Percentiles rank a stretch among this genome's conserved stretches.
These are phyloP conservation scores for Omphalotus guepiniiformis DNA, from an alignment of 768 basidiomycete species.

Conservation along the genomic window DNA sequence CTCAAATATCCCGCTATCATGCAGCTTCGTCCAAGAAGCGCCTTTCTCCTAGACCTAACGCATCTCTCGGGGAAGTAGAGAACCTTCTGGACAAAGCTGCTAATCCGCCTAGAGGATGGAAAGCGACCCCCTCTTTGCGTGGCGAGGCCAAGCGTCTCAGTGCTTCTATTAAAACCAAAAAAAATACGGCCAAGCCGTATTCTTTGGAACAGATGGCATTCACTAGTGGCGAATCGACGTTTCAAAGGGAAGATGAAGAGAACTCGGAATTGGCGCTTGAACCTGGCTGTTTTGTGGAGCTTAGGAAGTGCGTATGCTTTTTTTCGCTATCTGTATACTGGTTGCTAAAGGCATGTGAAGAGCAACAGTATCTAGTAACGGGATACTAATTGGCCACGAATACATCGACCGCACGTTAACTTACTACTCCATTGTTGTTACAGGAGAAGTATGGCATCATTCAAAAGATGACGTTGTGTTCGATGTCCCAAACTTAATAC, in stretches of 20 bases:
- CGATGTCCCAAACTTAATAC: constrained; percentile 52
- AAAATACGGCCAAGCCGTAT: constrained; percentile 14
- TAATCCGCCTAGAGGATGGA: constrained; percentile 31
- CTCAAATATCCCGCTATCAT: not conserved
- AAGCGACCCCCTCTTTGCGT: constrained; percentile 28
- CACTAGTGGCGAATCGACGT: constrained; percentile 3
- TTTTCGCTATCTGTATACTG: not conserved
- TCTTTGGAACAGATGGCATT: constrained; percentile 24
- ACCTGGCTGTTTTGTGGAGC: constrained; percentile 50
- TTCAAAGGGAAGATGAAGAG: constrained; percentile 12
- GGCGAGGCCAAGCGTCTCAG: constrained; percentile 37
- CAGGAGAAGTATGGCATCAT: constrained; percentile 54
- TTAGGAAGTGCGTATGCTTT: constrained; percentile 38
- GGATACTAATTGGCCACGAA: constrained; percentile 31
- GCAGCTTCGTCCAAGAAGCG: not conserved
- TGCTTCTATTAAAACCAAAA: constrained; percentile 14
- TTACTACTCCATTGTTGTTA: constrained; percentile 25
- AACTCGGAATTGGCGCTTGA: constrained; percentile 16
- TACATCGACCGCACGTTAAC: constrained; percentile 16
- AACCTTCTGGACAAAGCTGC: constrained; percentile 31
- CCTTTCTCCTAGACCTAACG: not conserved
- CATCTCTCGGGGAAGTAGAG: constrained; percentile 11
- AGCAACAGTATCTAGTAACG: constrained; percentile 27
- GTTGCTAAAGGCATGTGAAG: constrained; percentile 24
- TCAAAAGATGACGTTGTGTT: constrained; percentile 54